Base-by-base conservation (phyloP, 1,284 basidiomycete genomes). In the Cryptococcus hybrid region DNA sequence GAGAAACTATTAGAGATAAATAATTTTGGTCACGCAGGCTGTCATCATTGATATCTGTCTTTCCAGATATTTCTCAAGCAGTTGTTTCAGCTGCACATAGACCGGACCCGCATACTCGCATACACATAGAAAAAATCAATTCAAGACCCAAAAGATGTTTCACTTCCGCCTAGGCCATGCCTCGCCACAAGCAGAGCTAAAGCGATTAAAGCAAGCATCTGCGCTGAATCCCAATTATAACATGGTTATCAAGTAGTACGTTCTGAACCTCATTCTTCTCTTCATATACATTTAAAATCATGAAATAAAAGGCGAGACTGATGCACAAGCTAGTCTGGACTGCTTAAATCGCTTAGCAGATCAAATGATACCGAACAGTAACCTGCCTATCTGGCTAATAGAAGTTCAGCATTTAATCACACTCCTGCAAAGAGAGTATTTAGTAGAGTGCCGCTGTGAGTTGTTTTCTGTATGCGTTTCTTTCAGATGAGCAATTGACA, bases 221-320 rank as follows among this genome's bases (percentile, higher is more conserved):
- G 59, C 70, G 3, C 59, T 72, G 35, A 68, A 72, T 55, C 70
- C 70, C 5, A 59, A 69, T 50, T 72, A 60, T 44, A 58, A 60
- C 15, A 66, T 69, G 65, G 68, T 68, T 7, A 60, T 57, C 40
- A 67, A 63, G 36, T 71, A 70, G 69, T 70, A 50, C 61, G 68
- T 61, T 39, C 34, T 30, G 30, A 30, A 30, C 30, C 30, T 30
- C 30, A 30, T 3, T 30, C 30, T 30, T 30, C 30, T 30, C 4
- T 30, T 30, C 30, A 30, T 30, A 30, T 30, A 4, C 4, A 30
- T 4, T 30, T 30, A 30, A 30, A 30, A 30, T 30, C 30, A 30
- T 30, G 4, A 4, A 30, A 30, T 30, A 30, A 30, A 30, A 4
- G 30, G 30, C 5, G 15, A 42, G 6, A 15, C 13, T 15, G 12